phyloP scores from a whole-genome alignment of 169 alveolate species.

The Plasmodium vivax region DNA sequence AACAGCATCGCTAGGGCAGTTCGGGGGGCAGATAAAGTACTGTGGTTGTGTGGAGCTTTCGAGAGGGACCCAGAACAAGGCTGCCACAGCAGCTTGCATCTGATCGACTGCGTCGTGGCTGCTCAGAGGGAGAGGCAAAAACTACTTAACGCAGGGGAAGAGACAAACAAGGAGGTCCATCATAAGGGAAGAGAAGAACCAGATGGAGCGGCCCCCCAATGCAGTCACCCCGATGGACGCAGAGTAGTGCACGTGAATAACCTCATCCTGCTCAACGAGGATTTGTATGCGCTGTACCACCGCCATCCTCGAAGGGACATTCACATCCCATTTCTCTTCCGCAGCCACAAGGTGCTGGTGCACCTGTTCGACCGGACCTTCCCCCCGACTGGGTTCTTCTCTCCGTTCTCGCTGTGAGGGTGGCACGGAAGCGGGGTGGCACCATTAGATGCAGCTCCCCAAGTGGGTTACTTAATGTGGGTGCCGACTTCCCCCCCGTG shows the following conservation, averaged over 20 bases:
- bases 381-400: neutral
- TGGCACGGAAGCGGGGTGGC: neutral
- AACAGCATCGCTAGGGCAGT: neutral
- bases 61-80: slow-evolving; percentile 30
- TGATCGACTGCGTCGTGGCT: slow-evolving; percentile 4
- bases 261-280: slow-evolving; percentile 34
- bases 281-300: slow-evolving; percentile 23
- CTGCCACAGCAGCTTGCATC: slow-evolving; percentile 7
- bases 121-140: neutral
- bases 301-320: neutral
- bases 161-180: neutral
- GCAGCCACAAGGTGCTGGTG: neutral
- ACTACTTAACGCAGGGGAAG: neutral
- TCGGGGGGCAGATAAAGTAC: slow-evolving; percentile 18
- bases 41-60: slow-evolving; percentile 66
- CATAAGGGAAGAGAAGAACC: neutral
- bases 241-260: neutral
- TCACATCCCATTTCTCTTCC: slow-evolving; percentile 11
- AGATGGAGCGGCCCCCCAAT: neutral
- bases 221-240: neutral
- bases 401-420: neutral
- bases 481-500: neutral
- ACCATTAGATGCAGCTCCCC: neutral
- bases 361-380: slow-evolving; percentile 7
- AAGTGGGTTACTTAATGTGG: too few relatives aligned